These are phyloP conservation scores for Udeniomyces megalosporus DNA, from an alignment of 768 basidiomycete genomes.

Conservation along the genomic window DNA sequence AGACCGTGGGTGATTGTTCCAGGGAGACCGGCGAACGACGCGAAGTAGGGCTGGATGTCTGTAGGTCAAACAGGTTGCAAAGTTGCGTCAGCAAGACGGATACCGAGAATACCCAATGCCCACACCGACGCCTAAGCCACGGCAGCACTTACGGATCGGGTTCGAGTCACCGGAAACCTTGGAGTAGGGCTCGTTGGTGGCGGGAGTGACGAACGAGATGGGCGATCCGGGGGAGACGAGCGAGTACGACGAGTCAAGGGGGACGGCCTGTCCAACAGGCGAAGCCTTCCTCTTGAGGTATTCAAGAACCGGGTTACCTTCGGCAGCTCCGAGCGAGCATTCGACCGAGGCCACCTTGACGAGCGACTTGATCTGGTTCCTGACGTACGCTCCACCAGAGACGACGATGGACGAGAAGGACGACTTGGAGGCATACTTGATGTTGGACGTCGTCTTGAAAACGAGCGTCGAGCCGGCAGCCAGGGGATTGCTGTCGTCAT, in stretches of 20 bases:
- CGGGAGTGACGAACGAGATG: slow-evolving; percentile 60
- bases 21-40: slow-evolving; percentile 78
- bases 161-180: slow-evolving; percentile 95
- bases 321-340: slow-evolving; percentile 69
- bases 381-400: slow-evolving; percentile 67
- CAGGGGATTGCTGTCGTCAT: slow-evolving; percentile 60
- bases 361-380: slow-evolving; percentile 71
- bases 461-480: slow-evolving; percentile 64
- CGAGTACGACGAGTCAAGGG: slow-evolving; percentile 74
- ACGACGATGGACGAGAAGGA: slow-evolving; percentile 68
- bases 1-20: slow-evolving; percentile 96
- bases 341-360: slow-evolving; percentile 77
- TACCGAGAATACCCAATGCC: too few relatives aligned
- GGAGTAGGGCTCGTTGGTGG: slow-evolving; percentile 91
- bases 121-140: too few relatives aligned
- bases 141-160: slow-evolving; percentile 42
- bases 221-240: slow-evolving; percentile 47
- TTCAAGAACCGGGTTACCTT: slow-evolving; percentile 82
- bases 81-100: too few relatives aligned
- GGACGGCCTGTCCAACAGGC: slow-evolving; percentile 55
- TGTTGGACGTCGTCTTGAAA: slow-evolving; percentile 74
- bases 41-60: slow-evolving; percentile 90
- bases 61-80: too few relatives aligned
- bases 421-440: slow-evolving; percentile 79
- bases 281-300: slow-evolving; percentile 85